Conservation (phyloP, 768 basidiomycete genomes). For the Leccinellum rugosiceps region DNA sequence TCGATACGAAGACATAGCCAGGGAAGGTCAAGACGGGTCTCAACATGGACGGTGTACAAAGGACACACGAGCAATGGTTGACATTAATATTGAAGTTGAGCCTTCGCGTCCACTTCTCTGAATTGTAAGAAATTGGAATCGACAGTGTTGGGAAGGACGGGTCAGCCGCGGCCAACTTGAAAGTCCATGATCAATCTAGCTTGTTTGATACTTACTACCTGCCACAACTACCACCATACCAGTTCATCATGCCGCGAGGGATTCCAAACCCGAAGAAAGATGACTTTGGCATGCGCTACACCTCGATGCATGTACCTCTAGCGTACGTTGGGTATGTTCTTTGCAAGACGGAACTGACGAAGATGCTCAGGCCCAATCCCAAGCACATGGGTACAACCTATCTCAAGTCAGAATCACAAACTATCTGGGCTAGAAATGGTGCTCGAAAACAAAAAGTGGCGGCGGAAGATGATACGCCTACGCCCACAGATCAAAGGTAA, state of each 20-base stretch:
- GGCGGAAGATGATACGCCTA: constrained; percentile 35
- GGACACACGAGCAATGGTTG: no score
- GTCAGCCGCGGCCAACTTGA: neutral
- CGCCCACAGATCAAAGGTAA: constrained; percentile 48
- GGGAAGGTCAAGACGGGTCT: neutral
- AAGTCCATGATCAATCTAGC: neutral
- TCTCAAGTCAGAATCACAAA: constrained; percentile 72
- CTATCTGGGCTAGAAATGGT: constrained; percentile 69
- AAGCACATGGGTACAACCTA: constrained; percentile 79
- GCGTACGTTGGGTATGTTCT: constrained; percentile 42
- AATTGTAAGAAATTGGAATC: no score
- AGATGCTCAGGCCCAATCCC: constrained; percentile 58
- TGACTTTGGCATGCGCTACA: constrained; percentile 80
- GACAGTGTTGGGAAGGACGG: no score
- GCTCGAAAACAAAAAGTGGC: constrained; percentile 47
- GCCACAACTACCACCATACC: neutral
- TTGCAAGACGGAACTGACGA: constrained; percentile 11
- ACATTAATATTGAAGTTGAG: no score
- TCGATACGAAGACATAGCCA: no score
- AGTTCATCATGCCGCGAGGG: constrained; percentile 68
- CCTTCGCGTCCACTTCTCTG: no score
- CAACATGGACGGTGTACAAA: no score
- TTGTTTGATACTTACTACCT: neutral
- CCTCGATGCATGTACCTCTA: constrained; percentile 76
- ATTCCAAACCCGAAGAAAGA: constrained; percentile 78